Evolutionary conservation across 371 early-diverging fungal species (phyloP).

Genomic region (Globomyces sp.): DNA sequence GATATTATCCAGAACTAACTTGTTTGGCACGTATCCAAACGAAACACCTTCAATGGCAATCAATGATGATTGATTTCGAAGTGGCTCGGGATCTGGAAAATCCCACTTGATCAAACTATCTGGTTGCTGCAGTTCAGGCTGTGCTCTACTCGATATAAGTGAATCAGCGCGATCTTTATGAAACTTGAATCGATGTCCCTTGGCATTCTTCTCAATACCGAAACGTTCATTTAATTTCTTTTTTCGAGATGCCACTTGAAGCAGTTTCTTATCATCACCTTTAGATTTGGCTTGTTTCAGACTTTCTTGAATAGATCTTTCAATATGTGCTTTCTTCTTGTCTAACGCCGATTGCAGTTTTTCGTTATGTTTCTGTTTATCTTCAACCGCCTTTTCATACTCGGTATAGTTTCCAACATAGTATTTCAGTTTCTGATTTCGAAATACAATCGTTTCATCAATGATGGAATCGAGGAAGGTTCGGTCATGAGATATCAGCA

Average conservation of each 20-base stretch:
- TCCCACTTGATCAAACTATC: slow-evolving; percentile 27
- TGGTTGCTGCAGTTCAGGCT: slow-evolving; percentile 22
- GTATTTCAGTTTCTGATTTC: slow-evolving; percentile 61
- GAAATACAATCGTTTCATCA: slow-evolving; percentile 69
- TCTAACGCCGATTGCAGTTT: slow-evolving; percentile 43
- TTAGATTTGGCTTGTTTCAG: slow-evolving; percentile 64
- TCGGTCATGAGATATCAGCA: slow-evolving; percentile 81
- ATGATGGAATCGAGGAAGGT: slow-evolving; percentile 67
- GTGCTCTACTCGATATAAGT: slow-evolving; percentile 9
- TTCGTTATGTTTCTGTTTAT: slow-evolving; percentile 38
- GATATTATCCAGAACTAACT: slow-evolving; percentile 51
- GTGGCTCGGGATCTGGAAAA: slow-evolving; percentile 32
- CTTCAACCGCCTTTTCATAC: slow-evolving; percentile 62
- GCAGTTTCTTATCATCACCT: slow-evolving; percentile 77
- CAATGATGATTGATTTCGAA: slow-evolving; percentile 43
- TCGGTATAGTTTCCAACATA: slow-evolving; percentile 75
- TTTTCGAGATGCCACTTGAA: slow-evolving; percentile 66
- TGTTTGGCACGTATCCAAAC: slow-evolving; percentile 48
- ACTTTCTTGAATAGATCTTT: slow-evolving; percentile 55
- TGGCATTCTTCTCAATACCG: slow-evolving; percentile 34
- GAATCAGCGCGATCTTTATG: slow-evolving; percentile 36
- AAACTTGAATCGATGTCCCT: slow-evolving; percentile 40
- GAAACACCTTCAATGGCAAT: slow-evolving; percentile 63
- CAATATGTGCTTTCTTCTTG: slow-evolving; percentile 58
- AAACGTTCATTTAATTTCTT: slow-evolving; percentile 42